Evolutionary conservation across 257 asterid genomes (phyloP), one percentile per base, ranked within the genome.

Genomic region (Scutellaria galericulata): DNA sequence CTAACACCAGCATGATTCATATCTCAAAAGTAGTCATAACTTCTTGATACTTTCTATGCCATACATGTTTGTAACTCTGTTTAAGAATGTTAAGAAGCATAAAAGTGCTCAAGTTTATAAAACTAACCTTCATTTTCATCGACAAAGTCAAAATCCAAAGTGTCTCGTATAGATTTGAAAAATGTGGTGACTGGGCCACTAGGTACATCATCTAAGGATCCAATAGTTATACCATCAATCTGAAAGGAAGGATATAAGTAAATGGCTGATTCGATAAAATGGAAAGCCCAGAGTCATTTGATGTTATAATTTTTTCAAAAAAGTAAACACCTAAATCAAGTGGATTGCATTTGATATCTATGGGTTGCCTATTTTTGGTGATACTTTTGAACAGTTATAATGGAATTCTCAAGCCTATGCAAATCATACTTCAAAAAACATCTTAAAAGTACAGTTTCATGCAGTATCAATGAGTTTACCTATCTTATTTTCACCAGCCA

Each of bases 81-180:
- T 31, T 31, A 64, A 52, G 14, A 77, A 52, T 20, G 61, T 56
- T 54, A 59, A 59, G 62, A 61, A 69, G 73, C 6, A 70, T 7
- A 40, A 70, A 15, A 58, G 69, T 37, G 37, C 59, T 60, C 42
- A 60, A 56, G 58, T 68, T 41, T 62, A 41, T 44, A 20, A 13
- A 67, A 77, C 83, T 55, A 71, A 94, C 99, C 99, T 91, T 94
- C 99, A 83, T 91, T 91, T 78, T 94, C 97, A 80, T 94, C 97
- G 27, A 65, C 91, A 76, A 84, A 94, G 86, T 94, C 99, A 37
- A 94, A 94, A 81, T 94, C 99, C 87, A 94, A 66, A 31, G 96
- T 88, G 82, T 87, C 87, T 56, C 87, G 75, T 39, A 94, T 47
- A 70, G 99, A 94, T 82, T 93, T 87, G 86, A 91, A 83, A 81